phyloP scores from a whole-genome alignment of 495 filamentous ascomycete species.

The Annulohypoxylon moriforme region DNA sequence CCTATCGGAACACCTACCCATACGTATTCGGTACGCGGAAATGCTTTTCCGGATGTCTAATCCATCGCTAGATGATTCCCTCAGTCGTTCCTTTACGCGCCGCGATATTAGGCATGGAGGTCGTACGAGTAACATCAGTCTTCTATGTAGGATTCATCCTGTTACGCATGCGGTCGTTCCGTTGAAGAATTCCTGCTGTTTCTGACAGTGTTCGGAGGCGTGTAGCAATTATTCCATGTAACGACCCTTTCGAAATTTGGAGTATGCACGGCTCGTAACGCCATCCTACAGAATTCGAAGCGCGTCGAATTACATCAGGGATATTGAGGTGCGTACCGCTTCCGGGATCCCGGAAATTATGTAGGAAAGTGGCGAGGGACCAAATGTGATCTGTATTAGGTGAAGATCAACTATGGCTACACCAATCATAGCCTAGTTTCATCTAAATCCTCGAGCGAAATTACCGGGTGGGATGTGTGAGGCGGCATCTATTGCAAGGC shows the following conservation, averaged over 20 bases:
- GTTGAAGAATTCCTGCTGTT: neutral
- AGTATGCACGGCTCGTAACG: neutral
- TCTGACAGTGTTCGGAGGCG: neutral
- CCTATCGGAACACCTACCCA: neutral
- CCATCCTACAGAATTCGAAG: neutral
- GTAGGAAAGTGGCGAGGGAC: constrained; percentile 13
- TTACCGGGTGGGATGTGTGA: neutral
- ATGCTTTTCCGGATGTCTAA: neutral
- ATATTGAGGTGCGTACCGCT: neutral
- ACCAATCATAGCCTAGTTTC: neutral
- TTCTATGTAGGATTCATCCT: neutral
- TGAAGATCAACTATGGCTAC: constrained; percentile 2
- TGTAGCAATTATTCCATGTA: constrained; percentile 3
- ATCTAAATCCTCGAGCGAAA: neutral
- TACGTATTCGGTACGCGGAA: neutral
- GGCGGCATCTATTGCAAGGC: neutral
- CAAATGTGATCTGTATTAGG: neutral
- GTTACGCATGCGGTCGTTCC: neutral
- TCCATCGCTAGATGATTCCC: neutral
- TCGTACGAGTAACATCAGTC: too few species aligned
- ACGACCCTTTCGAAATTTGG: neutral
- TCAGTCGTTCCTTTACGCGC: neutral
- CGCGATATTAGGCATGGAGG: neutral
- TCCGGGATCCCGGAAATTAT: neutral
- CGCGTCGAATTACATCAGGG: neutral